phyloP scores from a whole-genome alignment of 495 filamentous ascomycete species.

The Xylaria cubensis region DNA sequence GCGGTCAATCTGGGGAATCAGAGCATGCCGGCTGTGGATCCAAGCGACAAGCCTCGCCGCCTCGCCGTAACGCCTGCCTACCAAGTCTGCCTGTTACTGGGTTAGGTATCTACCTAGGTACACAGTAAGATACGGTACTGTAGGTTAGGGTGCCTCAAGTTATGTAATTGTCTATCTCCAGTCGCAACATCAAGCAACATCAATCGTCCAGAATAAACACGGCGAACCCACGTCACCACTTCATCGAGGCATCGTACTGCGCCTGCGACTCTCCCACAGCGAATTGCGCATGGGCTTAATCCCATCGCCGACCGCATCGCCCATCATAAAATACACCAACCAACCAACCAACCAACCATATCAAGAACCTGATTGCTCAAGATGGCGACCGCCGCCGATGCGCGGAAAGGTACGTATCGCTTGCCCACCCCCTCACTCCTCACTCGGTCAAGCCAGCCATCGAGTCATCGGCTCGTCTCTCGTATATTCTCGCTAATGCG shows the following conservation, averaged over 20 bases:
- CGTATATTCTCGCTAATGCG: neutral
- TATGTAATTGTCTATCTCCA: neutral
- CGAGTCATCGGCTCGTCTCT: neutral
- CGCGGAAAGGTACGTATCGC: conserved; percentile 27
- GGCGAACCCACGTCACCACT: neutral
- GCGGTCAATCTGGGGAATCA: too few species aligned
- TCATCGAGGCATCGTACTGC: neutral
- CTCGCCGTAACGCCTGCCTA: neutral
- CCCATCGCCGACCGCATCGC: neutral
- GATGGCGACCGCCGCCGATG: conserved; percentile 27
- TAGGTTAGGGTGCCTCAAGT: neutral
- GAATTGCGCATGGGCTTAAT: neutral
- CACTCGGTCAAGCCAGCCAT: neutral
- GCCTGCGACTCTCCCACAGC: neutral
- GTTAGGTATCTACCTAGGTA: neutral
- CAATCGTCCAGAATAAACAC: neutral
- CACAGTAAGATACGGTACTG: neutral
- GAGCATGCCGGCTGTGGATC: neutral
- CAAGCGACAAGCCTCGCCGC: neutral
- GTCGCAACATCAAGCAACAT: neutral
- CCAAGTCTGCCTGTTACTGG: neutral
- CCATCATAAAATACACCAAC: neutral
- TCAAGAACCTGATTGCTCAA: neutral
- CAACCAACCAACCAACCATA: neutral
- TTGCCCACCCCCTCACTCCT: neutral